These are phyloP conservation scores for Pythium utonaiense DNA, from an alignment of 352 stramenopile genomes.

Conservation along the genomic window DNA sequence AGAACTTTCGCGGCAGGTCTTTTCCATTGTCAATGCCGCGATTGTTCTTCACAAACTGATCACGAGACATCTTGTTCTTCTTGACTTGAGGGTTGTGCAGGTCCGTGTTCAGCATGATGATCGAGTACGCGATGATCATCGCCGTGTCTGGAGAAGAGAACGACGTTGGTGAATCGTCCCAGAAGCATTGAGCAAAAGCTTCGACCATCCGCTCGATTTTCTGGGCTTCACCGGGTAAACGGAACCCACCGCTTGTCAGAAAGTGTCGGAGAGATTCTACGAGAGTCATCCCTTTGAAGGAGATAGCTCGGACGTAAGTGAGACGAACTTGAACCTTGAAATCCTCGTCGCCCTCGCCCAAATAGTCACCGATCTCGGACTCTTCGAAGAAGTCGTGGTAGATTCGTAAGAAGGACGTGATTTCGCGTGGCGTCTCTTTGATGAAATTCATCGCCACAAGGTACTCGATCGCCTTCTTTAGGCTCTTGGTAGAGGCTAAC, in stretches of 20 bases:
- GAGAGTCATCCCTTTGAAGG: constrained; percentile 96
- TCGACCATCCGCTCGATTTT: constrained; percentile 98
- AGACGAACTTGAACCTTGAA: constrained; percentile 92
- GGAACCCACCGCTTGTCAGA: constrained; percentile 96
- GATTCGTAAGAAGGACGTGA: constrained; percentile 93
- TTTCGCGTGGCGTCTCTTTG: constrained; percentile 81
- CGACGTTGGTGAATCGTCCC: constrained; percentile 87
- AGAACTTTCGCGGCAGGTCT: constrained; percentile 88
- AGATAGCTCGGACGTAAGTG: constrained; percentile 94
- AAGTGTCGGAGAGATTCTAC: constrained; percentile 96
- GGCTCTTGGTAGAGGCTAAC: constrained; percentile 71
- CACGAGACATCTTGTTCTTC: constrained; percentile 96
- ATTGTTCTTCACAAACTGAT: constrained; percentile 98
- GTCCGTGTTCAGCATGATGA: constrained; percentile 91
- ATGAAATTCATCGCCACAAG: constrained; percentile 86
- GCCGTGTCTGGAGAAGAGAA: constrained; percentile 82
- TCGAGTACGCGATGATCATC: constrained; percentile 90
- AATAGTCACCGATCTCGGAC: constrained; percentile 92
- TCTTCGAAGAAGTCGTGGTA: constrained; percentile 93
- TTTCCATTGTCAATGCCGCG: constrained; percentile 90
- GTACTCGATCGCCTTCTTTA: constrained; percentile 87
- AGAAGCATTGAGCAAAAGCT: constrained; percentile 97
- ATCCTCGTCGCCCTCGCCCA: constrained; percentile 90
- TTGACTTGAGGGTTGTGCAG: constrained; percentile 89
- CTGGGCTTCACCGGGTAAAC: constrained; percentile 96